These are phyloP conservation scores for Senna tora DNA, from an alignment of 306 rosid genomes.

Conservation along the genomic window DNA sequence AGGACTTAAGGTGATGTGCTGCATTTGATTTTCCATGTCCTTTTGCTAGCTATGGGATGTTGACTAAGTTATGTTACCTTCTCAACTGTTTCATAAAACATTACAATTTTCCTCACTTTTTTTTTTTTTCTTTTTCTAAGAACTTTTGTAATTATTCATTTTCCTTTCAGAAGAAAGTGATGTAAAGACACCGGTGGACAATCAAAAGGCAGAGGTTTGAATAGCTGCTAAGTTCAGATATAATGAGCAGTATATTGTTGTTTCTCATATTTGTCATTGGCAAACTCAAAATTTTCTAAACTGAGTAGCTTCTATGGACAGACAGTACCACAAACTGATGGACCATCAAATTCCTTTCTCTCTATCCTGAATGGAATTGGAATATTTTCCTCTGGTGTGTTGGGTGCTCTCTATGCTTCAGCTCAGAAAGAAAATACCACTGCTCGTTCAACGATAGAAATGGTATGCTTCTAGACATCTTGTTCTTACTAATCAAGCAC, in stretches of 20 bases:
- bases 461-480: conserved; percentile 44
- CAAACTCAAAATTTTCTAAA: conserved; percentile 32
- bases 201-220: conserved; percentile 56
- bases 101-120: neutral
- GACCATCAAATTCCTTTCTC: conserved; percentile 43
- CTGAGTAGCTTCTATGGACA: conserved; percentile 34
- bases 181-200: conserved; percentile 40
- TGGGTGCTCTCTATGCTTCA: conserved; percentile 59
- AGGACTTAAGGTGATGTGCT: neutral
- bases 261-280: conserved; percentile 12
- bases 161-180: conserved; percentile 49
- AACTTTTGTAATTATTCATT: conserved; percentile 12
- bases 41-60: conserved; percentile 14
- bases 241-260: conserved; percentile 26
- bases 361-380: conserved; percentile 59
- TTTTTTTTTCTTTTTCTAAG: conserved; percentile 8
- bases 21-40: conserved; percentile 11
- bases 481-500: neutral
- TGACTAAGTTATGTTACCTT: neutral
- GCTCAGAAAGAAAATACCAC: conserved; percentile 61
- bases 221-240: conserved; percentile 33
- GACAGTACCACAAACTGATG: conserved; percentile 41
- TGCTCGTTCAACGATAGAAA: conserved; percentile 58
- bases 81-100: conserved; percentile 13
- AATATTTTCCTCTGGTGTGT: conserved; percentile 51